These are phyloP conservation scores for Pleurotus tuber-regium DNA, from an alignment of 768 basidiomycete genomes.

Conservation along the genomic window DNA sequence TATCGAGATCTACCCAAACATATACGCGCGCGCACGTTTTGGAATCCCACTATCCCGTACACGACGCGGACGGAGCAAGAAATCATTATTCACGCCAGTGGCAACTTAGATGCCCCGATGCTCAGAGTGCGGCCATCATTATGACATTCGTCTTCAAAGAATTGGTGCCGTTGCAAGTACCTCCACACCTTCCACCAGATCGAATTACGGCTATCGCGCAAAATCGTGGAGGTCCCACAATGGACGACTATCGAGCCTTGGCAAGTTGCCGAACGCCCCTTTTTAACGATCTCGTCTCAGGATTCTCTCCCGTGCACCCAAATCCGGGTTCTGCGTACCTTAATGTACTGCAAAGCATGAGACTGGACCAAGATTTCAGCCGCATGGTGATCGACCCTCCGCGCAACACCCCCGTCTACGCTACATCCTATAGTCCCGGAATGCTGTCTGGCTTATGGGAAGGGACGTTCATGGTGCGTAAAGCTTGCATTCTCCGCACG, in stretches of 20 bases:
- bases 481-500: conserved; percentile 3
- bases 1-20: not conserved
- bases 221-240: conserved; percentile 49
- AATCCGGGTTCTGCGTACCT: conserved; percentile 1
- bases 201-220: conserved; percentile 42
- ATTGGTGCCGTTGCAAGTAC: conserved; percentile 37
- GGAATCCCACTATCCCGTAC: not conserved
- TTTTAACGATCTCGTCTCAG: conserved; percentile 38
- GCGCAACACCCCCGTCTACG: conserved; percentile 17
- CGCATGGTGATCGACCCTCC: conserved; percentile 28
- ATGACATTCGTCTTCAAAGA: conserved; percentile 54
- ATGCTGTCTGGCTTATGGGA: conserved; percentile 58
- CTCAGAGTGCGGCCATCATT: conserved; percentile 45
- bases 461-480: conserved; percentile 54
- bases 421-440: conserved; percentile 36
- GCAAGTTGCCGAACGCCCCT: conserved; percentile 43
- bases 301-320: conserved; percentile 7
- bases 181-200: conserved; percentile 49
- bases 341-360: conserved; percentile 27
- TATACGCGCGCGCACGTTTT: not conserved
- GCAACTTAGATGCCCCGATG: conserved; percentile 30
- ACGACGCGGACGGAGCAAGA: not conserved
- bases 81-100: conserved; percentile 10
- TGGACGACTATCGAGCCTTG: conserved; percentile 48
- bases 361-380: conserved; percentile 35